Evolutionary conservation across 305 asterid species (phyloP).

Genomic region (Stenogyne calaminthoides): DNA sequence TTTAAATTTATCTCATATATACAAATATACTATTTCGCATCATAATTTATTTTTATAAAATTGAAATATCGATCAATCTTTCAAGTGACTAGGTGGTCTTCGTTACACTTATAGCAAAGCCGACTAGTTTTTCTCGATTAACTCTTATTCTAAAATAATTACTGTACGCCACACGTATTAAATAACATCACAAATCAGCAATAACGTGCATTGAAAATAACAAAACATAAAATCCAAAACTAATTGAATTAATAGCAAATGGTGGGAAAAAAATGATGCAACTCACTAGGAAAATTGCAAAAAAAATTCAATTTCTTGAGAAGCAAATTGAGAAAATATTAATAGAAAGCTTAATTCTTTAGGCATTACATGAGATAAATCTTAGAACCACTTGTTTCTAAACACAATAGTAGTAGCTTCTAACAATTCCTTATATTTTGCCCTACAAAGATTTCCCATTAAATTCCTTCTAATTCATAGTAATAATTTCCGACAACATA

Average conservation of each 20-base stretch:
- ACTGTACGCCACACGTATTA: no score
- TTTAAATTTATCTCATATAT: no score
- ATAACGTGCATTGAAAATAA: no score
- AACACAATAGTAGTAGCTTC: constrained; percentile 32
- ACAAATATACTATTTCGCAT: no score
- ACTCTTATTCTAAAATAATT: no score
- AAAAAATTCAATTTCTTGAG: background rate
- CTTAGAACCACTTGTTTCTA: constrained; percentile 24
- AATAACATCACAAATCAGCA: no score
- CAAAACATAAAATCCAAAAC: no score
- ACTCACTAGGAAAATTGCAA: background rate
- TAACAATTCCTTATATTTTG: background rate
- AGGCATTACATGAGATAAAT: constrained; percentile 47
- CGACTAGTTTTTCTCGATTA: no score
- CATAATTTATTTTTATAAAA: no score
- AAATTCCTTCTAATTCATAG: constrained; percentile 14
- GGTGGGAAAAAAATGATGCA: background rate
- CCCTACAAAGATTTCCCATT: constrained; percentile 12
- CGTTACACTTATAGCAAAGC: no score
- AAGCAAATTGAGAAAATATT: background rate
- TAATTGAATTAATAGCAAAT: background rate
- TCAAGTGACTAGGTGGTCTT: no score
- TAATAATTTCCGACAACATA: background rate
- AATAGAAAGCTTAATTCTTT: constrained; percentile 23
- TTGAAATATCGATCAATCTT: no score